Base-by-base conservation (phyloP, 2,329 filamentous ascomycete species). In the Penicillium sp. region DNA sequence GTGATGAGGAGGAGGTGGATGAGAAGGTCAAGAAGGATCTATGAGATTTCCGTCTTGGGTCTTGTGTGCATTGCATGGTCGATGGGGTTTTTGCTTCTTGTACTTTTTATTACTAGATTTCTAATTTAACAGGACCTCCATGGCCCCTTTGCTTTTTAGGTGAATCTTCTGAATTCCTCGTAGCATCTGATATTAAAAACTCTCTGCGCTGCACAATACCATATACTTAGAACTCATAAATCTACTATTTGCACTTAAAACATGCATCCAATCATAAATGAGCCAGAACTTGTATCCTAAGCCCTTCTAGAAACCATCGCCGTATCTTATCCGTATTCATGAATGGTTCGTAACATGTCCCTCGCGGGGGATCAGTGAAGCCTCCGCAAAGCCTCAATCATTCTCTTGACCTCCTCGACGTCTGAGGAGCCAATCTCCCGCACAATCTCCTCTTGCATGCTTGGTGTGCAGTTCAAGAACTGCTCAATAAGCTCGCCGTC, bases 401-500 rank as follows among this genome's bases (percentile, higher is more conserved):
- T 85, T 70, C 72, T 87, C 81, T 60, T 90, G 73, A 78, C 78
- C 83, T 59, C 52, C 78, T 88, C 61, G 81, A 80, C 46, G 78
- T 85, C 70, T 77, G 85, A 47, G 75, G 70, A 62, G 75, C 77
- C 73, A 54, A 84, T 63, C 1, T 79, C 78, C 19, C 76, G 68
- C 8, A 82, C 76, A 53, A 84, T 80, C 63, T 78, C 77, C 57
- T 77, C 75, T 67, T 87, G 84, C 56, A 81, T 65, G 5, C 78
- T 77, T 53, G 87, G 84, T 43, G 83, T 79, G 60, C 89, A 77
- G 60, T 91, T 87, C 62, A 97, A 73, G 69, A 97, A 97, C 49
- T 84, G 76, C 75, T 97, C 93, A 12, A 99, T 80, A 66, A 97
- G 79, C 70, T 97, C 93, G 0, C 93, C 94, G 67, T 99, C 94